phyloP scores from a whole-genome alignment of 2,329 filamentous ascomycete species.

The Emydomyces testavorans region DNA sequence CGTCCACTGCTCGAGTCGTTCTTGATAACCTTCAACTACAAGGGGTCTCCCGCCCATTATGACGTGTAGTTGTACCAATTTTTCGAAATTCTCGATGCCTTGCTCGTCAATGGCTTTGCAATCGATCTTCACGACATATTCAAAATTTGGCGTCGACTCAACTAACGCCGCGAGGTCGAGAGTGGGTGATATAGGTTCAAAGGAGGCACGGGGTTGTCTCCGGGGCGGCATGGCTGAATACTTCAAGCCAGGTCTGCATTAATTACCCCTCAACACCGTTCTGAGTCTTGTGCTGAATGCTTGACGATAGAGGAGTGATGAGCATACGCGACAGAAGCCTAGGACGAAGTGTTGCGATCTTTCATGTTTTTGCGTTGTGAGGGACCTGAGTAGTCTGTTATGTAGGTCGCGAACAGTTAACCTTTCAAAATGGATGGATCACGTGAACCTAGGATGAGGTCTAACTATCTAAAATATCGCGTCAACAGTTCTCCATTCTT shows the following conservation, averaged over 20 bases:
- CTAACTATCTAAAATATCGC: too few relatives aligned
- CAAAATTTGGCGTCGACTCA: slow-evolving; percentile 68
- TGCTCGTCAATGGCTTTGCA: slow-evolving; percentile 66
- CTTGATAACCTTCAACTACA: slow-evolving; percentile 80
- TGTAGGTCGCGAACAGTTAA: too few relatives aligned
- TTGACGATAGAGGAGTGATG: too few relatives aligned
- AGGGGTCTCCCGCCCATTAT: slow-evolving; percentile 76
- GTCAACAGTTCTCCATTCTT: too few relatives aligned
- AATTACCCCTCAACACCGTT: background rate
- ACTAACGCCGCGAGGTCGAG: slow-evolving; percentile 68
- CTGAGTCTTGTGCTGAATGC: too few relatives aligned
- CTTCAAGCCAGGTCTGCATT: background rate
- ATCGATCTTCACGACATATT: slow-evolving; percentile 71
- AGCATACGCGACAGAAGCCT: too few relatives aligned
- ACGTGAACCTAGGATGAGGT: too few relatives aligned
- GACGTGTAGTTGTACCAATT: slow-evolving; percentile 71
- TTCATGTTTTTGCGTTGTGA: too few relatives aligned
- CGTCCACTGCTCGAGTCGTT: slow-evolving; percentile 59
- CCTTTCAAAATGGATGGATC: too few relatives aligned
- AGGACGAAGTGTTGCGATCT: too few relatives aligned
- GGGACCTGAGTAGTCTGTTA: too few relatives aligned
- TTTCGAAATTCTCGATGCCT: slow-evolving; percentile 70
- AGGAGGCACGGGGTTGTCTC: slow-evolving; percentile 60
- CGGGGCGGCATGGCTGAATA: background rate
- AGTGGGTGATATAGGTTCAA: slow-evolving; percentile 79